Percentiles rank a stretch among this genome's conserved stretches.
Evolutionary conservation across 2,329 filamentous ascomycete species (phyloP).

Genomic region (Neoascochyta sp.): DNA sequence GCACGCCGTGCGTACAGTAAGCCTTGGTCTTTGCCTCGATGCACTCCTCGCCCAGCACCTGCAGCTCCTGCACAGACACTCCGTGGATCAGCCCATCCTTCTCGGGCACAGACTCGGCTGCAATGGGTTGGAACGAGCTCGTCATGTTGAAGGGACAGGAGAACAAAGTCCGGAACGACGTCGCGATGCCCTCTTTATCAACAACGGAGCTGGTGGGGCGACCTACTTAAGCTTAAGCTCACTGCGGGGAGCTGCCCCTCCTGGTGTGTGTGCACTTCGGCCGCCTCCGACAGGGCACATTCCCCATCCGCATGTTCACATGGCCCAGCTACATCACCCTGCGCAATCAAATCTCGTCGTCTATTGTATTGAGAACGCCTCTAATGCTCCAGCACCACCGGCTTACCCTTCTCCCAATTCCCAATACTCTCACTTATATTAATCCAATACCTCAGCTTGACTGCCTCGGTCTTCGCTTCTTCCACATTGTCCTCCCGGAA

Average conservation of each 20-base stretch:
- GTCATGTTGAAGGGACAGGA: slow-evolving; percentile 33
- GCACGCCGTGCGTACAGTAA: slow-evolving; percentile 62
- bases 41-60: slow-evolving; percentile 59
- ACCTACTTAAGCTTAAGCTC: slow-evolving; percentile 7
- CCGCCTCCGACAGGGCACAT: slow-evolving; percentile 6
- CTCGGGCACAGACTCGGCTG: slow-evolving; percentile 27
- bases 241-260: slow-evolving; percentile 8
- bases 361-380: too few species aligned
- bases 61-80: slow-evolving; percentile 62
- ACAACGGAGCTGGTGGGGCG: slow-evolving; percentile 9
- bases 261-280: slow-evolving; percentile 4
- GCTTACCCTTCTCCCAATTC: slow-evolving; percentile 78
- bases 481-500: slow-evolving; percentile 66
- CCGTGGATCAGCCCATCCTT: slow-evolving; percentile 46
- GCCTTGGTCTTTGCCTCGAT: slow-evolving; percentile 70
- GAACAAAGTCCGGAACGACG: slow-evolving; percentile 5
- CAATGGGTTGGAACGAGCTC: slow-evolving; percentile 24
- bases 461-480: slow-evolving; percentile 65
- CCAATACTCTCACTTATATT: slow-evolving; percentile 78
- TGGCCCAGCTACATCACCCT: too few species aligned
- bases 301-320: too few species aligned
- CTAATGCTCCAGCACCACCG: slow-evolving; percentile 55
- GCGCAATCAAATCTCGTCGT: too few species aligned
- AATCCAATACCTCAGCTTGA: slow-evolving; percentile 83
- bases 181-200: slow-evolving; percentile 15